phyloP scores from a whole-genome alignment of 1,284 basidiomycete genomes.

The Fomes fomentarius region DNA sequence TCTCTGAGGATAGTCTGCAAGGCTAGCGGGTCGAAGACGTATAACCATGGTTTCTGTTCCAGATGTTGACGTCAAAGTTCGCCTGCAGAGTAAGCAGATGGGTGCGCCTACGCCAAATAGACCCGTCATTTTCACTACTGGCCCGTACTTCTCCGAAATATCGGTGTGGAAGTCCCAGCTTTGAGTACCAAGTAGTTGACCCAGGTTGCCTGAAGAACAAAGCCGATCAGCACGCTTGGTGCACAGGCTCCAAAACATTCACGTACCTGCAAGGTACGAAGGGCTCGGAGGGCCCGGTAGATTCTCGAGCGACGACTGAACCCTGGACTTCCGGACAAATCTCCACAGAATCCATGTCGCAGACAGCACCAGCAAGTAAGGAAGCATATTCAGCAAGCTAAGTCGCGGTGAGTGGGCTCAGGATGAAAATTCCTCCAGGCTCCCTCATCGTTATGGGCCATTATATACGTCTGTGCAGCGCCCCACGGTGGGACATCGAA shows the following conservation, averaged over 20 bases:
- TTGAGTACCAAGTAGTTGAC: slow-evolving; percentile 13
- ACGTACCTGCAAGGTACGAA: slow-evolving; percentile 20
- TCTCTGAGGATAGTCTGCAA: slow-evolving; percentile 22
- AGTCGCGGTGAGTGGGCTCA: too few relatives aligned
- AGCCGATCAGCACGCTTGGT: too few relatives aligned
- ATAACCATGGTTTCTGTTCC: slow-evolving; percentile 15
- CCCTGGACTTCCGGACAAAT: not conserved
- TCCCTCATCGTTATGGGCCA: too few relatives aligned
- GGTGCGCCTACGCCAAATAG: slow-evolving; percentile 5
- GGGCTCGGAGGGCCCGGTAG: slow-evolving; percentile 18
- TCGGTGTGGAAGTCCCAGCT: slow-evolving; percentile 20
- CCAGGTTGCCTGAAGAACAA: slow-evolving; percentile 13
- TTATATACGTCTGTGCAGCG: too few relatives aligned
- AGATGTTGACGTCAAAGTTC: too few relatives aligned
- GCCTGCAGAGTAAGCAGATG: too few relatives aligned
- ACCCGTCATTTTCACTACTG: slow-evolving; percentile 15
- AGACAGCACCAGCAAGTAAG: not conserved
- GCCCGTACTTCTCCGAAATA: slow-evolving; percentile 14
- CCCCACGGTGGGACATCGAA: too few relatives aligned
- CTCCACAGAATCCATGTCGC: slow-evolving; percentile 7
- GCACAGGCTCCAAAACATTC: not conserved
- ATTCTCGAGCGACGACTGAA: slow-evolving; percentile 15
- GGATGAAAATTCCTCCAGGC: too few relatives aligned
- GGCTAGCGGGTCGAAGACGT: slow-evolving; percentile 23
- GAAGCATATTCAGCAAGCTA: too few relatives aligned